Base-by-base conservation (phyloP, 2,329 filamentous ascomycete species). In the Pseudocercospora eumusae region DNA sequence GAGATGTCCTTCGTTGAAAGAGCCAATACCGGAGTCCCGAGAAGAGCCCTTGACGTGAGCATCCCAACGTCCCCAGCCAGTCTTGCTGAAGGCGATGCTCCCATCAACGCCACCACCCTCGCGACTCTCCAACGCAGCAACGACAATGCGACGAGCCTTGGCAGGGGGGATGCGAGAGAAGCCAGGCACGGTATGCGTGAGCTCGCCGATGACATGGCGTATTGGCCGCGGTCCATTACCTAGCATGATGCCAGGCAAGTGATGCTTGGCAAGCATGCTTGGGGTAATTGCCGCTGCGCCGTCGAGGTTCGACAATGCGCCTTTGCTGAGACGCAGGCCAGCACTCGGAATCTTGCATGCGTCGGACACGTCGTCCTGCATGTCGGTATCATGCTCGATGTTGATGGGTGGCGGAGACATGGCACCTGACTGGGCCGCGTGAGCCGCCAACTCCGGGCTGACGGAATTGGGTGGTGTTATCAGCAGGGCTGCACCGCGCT, bases 41-140 rank as follows among this genome's bases (percentile, higher is more conserved):
- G 71, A 70, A 10, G 68, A 69, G 59, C 88, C 90, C 70, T 86
- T 86, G 74, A 86, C 83, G 74, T 87, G 87, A 64, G 93, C 95
- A 76, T 96, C 90, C 93, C 93, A 99, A 68, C 92, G 87, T 63
- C 95, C 95, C 93, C 93, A 98, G 73, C 93, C 93, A 62, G 97
- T 92, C 82, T 98, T 98, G 76, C 96, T 90, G 74, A 96, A 98
- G 73, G 88, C 84, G 71, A 95, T 88, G 69, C 91, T 88, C 68
- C 88, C 88, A 65, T 88, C 82, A 64, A 84, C 74, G 53, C 82
- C 83, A 59, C 82, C 83, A 52, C 79, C 82, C n/a, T 81, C 81
- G 70, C 90, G 88, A 70, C 90, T 90, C 79, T 98, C 93, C 68
- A 98, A 80, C 63, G 93, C 93, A 62, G 89, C 90, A n/a, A 97